Evolutionary conservation across 208 protist genomes (phyloP).

Genomic region (Phytomonas francai): DNA sequence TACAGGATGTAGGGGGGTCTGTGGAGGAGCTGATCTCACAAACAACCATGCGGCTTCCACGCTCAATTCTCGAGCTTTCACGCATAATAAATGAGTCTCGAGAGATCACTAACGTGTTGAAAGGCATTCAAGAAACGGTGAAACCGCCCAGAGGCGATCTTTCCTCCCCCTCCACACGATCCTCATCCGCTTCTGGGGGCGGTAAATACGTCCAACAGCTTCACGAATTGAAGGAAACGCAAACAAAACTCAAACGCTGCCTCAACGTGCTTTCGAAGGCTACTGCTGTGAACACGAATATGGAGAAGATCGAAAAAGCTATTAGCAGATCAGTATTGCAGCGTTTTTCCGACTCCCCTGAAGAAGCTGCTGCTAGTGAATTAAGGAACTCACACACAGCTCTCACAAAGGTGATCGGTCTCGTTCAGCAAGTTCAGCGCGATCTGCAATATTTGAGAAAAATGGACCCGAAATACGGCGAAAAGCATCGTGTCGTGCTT

Average conservation of each 20-base stretch:
- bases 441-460: slow-evolving; percentile 39
- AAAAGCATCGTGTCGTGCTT: slow-evolving; percentile 38
- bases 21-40: slow-evolving; percentile 63
- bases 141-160: slow-evolving; percentile 13
- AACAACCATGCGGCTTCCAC: slow-evolving; percentile 56
- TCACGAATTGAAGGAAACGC: slow-evolving; percentile 24
- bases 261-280: slow-evolving; percentile 35
- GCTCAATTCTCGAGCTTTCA: slow-evolving; percentile 54
- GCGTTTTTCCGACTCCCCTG: too few species aligned
- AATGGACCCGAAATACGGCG: slow-evolving; percentile 52
- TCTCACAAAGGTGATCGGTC: slow-evolving; percentile 7
- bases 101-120: slow-evolving; percentile 37
- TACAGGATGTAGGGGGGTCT: slow-evolving; percentile 33
- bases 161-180: too few species aligned
- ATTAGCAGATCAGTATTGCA: too few species aligned
- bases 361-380: background rate
- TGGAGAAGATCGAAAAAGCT: slow-evolving; percentile 22
- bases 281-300: slow-evolving; percentile 29
- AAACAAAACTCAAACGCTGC: slow-evolving; percentile 47
- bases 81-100: slow-evolving; percentile 55
- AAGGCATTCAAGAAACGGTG: slow-evolving; percentile 29
- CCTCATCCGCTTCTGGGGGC: slow-evolving; percentile 1
- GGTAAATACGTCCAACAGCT: slow-evolving; percentile 22
- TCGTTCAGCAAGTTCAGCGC: slow-evolving; percentile 24
- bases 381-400: too few species aligned